phyloP scores from a whole-genome alignment of 208 protist genomes.

The Trypanosoma vivax region DNA sequence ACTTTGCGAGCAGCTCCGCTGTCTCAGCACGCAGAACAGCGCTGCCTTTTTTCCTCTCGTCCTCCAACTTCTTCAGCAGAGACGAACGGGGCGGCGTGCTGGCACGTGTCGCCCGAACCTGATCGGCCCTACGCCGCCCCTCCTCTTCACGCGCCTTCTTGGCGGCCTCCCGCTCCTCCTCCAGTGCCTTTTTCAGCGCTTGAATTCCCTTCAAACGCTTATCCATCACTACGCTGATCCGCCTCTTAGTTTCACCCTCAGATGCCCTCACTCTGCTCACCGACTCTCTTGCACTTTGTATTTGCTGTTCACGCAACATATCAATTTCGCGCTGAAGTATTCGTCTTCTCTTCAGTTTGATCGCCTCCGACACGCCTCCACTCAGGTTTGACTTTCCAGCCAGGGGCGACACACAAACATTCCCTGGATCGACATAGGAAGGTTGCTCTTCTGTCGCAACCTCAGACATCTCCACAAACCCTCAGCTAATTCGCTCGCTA shows the following conservation, averaged over 20 bases:
- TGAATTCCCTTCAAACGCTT: constrained; percentile 18
- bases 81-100: background rate
- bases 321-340: background rate
- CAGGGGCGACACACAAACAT: no score
- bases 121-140: constrained; percentile 6
- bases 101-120: background rate
- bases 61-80: background rate
- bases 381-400: background rate
- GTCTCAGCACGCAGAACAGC: background rate
- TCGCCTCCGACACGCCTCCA: background rate
- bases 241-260: background rate
- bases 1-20: background rate
- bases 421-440: no score
- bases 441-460: no score
- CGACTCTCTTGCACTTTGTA: background rate
- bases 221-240: background rate
- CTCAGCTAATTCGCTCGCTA: no score
- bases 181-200: constrained; percentile 29
- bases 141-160: constrained; percentile 49
- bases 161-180: constrained; percentile 38
- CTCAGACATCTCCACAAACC: no score
- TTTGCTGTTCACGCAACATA: background rate
- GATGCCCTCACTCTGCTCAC: background rate
- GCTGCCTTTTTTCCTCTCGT: background rate
- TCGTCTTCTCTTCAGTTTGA: background rate